Evolutionary conservation across 805 yeast genomes (phyloP), one percentile per base, ranked within the genome.

Genomic region (Ogataea saltuana): DNA sequence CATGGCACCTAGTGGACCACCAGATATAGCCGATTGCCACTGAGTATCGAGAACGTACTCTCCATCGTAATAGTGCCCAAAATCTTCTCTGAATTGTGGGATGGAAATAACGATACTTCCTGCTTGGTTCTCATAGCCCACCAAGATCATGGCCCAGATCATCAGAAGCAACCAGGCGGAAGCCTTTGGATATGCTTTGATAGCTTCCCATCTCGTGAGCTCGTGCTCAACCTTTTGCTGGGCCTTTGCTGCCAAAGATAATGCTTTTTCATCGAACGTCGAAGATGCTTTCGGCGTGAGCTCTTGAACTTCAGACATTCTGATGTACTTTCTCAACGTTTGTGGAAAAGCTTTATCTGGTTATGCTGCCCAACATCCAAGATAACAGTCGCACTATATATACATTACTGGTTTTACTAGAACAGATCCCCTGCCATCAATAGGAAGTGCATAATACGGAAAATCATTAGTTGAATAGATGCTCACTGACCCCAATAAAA

Each of bases 11-110:
- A 33, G 39, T 2, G 56, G 48, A 18, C 42, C 63, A 43, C 69
- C 68, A 20, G 58, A 46, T 25, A 72, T 57, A n/a, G 69, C 74
- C 22, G 71, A 69, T 48, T 46, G 78, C 76, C 76, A 72, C 17
- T 60, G 56, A 15, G 70, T 64, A 13, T 67, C 63, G 6, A 74
- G 45, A 40, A 69, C 70, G 42, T 61, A 68, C 2, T 12, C 26
- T 7, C 51, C 59, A 4, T 45, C 56, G 35, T 57, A 63, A 21
- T 52, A 54, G 10, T 60, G 59, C 49, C 53, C 55, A 52, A 49
- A 60, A 49, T 51, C 77, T 69, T 55, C 54, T 64, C 66, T 66
- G 59, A 54, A 61, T 49, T 53, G 61, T 38, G 60, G 71, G 61
- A 51, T 68, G 49, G 45, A 65, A 59, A 63, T 60, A 57, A 50